phyloP scores from a whole-genome alignment of 176 grass and related monocot species.

The Alloteropsis semialata region DNA sequence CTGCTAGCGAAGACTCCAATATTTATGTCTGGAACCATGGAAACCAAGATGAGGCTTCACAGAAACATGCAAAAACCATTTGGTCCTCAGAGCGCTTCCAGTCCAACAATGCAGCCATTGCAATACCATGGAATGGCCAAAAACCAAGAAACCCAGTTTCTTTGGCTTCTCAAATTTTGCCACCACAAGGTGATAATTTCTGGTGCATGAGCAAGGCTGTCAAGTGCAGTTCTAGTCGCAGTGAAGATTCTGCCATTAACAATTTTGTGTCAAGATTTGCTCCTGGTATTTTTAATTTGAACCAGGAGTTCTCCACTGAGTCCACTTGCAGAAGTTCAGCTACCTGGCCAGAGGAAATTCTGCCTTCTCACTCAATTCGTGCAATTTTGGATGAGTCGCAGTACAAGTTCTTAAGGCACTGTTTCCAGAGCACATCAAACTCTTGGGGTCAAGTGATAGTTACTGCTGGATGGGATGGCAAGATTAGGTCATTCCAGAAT shows the following conservation, averaged over 20 bases:
- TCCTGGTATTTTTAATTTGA: slow-evolving; percentile 65
- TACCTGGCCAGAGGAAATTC: slow-evolving; percentile 93
- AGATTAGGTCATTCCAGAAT: slow-evolving; percentile 82
- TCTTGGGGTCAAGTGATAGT: slow-evolving; percentile 89
- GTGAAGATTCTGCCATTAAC: slow-evolving; percentile 28
- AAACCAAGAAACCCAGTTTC: slow-evolving; percentile 31
- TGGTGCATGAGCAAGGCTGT: slow-evolving; percentile 5
- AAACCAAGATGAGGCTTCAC: slow-evolving; percentile 42
- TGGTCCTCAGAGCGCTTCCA: slow-evolving; percentile 77
- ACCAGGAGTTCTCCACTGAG: slow-evolving; percentile 53
- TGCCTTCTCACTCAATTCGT: slow-evolving; percentile 41
- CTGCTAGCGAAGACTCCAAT: slow-evolving; percentile 75
- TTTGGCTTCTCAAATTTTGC: slow-evolving; percentile 32
- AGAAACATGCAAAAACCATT: slow-evolving; percentile 60
- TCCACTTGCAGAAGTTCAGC: slow-evolving; percentile 54
- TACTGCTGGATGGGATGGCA: slow-evolving; percentile 80
- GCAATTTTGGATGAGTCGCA: slow-evolving; percentile 47
- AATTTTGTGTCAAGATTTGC: slow-evolving; percentile 28
- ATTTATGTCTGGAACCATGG: slow-evolving; percentile 77
- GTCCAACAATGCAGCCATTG: slow-evolving; percentile 57
- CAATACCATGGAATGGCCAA: slow-evolving; percentile 71
- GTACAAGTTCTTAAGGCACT: slow-evolving; percentile 62
- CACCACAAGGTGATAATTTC: slow-evolving; percentile 21
- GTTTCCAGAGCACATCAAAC: slow-evolving; percentile 57
- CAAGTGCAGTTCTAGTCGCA: neutral